These are phyloP conservation scores for Penicillium italicum DNA, from an alignment of 2,329 filamentous ascomycete species.

Conservation along the genomic window DNA sequence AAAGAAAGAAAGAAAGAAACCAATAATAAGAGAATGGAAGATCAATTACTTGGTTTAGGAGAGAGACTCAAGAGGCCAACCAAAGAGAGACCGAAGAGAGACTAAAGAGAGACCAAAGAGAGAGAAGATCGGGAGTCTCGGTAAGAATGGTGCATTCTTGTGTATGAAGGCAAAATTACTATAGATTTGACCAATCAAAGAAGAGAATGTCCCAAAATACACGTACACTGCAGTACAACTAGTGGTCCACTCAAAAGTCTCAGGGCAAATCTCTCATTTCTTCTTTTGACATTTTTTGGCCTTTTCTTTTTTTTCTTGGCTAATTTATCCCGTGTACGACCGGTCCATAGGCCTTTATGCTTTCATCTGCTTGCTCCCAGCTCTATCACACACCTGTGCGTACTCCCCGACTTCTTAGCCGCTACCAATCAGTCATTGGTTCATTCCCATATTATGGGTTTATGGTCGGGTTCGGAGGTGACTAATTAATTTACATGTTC, in stretches of 20 bases:
- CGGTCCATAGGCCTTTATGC: conserved; percentile 7
- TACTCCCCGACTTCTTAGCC: conserved; percentile 22
- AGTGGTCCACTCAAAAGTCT: conserved; percentile 3
- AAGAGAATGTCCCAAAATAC: neutral
- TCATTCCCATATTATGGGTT: conserved; percentile 1
- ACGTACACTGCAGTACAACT: neutral
- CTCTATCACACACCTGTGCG: conserved; percentile 6
- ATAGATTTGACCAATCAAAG: neutral
- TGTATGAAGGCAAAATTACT: conserved; percentile 11
- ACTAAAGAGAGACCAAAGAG: neutral
- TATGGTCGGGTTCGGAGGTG: neutral
- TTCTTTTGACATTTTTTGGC: neutral
- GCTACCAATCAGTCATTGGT: conserved; percentile 6
- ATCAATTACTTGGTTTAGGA: conserved; percentile 18
- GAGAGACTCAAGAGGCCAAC: neutral
- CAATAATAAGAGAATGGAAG: conserved; percentile 7
- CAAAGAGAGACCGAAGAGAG: neutral
- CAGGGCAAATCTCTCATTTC: neutral
- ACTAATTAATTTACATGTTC: neutral
- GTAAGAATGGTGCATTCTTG: conserved; percentile 19
- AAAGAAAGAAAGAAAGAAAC: neutral
- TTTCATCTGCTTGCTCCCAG: neutral
- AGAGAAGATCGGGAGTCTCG: conserved; percentile 14
- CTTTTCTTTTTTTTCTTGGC: neutral
- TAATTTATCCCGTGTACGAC: conserved; percentile 12